Evolutionary conservation across 2,329 filamentous ascomycete species (phyloP), one percentile per base, ranked within the genome.

Genomic region (Arthrobotrys sphaeroides): DNA sequence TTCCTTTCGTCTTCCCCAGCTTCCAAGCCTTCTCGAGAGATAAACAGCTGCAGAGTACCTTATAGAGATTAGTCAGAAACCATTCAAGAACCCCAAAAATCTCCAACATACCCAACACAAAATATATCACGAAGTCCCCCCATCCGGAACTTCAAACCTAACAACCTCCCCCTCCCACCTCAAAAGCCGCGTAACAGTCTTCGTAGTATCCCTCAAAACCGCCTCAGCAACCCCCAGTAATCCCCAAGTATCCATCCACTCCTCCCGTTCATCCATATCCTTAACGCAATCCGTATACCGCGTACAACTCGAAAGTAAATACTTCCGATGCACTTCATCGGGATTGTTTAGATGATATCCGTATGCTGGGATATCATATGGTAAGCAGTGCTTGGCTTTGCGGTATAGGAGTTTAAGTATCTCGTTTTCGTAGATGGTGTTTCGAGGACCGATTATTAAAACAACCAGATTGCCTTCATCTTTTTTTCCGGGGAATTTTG

Each of bases 61-160:
- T 7, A 55, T 38, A 38, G 31, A 38, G 31, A 24, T 33, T 55
- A 55, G 51, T 13, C 12, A 38, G 16, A 38, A 55, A 33, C 57
- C 7, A 36, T 31, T 24, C 20, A 12, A 57, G 20, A 64, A 42
- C 36, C 28, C 43, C 59, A 60, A 12, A 57, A 28, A 64, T 49
- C 36, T 20, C 43, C 59, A 60, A 67, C 69, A 61, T 74, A 40
- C 36, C n/a, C 70, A 74, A 74, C 70, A 68, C 70, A 74, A 64
- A 60, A 60, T n/a, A n/a, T n/a, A 33, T 31, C 9, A 12, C 42
- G 2, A 13, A n/a, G 10, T 28, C 36, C 47, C 24, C 16, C 24
- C 36, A 13, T 6, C 16, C 2, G 36, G 43, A n/a, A 47, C 20
- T 13, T 68, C 61, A 55, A 74, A 42, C 0, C n/a, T 28, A 16